A percentile compares a stretch with the other conserved stretches of the same genome.
Evolutionary conservation across 2,329 filamentous ascomycete species (phyloP).

Genomic region (Penicillium sp.): DNA sequence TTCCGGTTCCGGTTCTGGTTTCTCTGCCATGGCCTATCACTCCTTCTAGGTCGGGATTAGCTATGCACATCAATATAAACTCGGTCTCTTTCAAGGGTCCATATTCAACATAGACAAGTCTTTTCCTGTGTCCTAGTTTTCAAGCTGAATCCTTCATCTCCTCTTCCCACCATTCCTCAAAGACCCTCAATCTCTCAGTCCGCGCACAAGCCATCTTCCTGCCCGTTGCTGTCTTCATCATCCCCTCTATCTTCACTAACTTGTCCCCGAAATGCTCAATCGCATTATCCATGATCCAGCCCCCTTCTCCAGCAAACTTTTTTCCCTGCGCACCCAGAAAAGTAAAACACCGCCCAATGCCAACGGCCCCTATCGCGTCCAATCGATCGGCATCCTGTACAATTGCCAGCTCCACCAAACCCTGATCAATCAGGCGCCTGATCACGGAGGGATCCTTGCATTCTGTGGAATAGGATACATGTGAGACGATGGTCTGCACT

Average conservation of each 20-base stretch:
- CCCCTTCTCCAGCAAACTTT: slow-evolving; percentile 23
- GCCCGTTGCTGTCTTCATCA: slow-evolving; percentile 61
- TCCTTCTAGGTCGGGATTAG: slow-evolving; percentile 1
- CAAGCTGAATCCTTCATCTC: slow-evolving; percentile 35
- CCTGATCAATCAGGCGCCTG: slow-evolving; percentile 56
- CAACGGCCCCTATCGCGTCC: slow-evolving; percentile 87
- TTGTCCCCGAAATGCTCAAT: slow-evolving; percentile 78
- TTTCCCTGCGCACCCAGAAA: slow-evolving; percentile 63
- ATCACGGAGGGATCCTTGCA: slow-evolving; percentile 61
- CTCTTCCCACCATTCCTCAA: slow-evolving; percentile 57
- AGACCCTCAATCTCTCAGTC: slow-evolving; percentile 50
- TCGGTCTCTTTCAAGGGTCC: neutral
- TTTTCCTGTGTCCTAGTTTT: neutral
- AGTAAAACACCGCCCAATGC: slow-evolving; percentile 75
- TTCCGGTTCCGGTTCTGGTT: neutral
- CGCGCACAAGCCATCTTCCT: slow-evolving; percentile 50
- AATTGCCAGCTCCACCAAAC: slow-evolving; percentile 72
- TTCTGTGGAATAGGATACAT: slow-evolving; percentile 78
- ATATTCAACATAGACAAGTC: slow-evolving; percentile 9
- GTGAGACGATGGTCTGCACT: slow-evolving; percentile 70
- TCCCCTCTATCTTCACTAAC: slow-evolving; percentile 61
- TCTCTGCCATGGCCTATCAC: slow-evolving; percentile 3
- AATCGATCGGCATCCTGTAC: slow-evolving; percentile 91
- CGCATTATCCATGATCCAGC: slow-evolving; percentile 59
- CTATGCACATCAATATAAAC: neutral